These are phyloP conservation scores for Nidularia sp. DNA, from an alignment of 768 basidiomycete genomes.

Conservation along the genomic window DNA sequence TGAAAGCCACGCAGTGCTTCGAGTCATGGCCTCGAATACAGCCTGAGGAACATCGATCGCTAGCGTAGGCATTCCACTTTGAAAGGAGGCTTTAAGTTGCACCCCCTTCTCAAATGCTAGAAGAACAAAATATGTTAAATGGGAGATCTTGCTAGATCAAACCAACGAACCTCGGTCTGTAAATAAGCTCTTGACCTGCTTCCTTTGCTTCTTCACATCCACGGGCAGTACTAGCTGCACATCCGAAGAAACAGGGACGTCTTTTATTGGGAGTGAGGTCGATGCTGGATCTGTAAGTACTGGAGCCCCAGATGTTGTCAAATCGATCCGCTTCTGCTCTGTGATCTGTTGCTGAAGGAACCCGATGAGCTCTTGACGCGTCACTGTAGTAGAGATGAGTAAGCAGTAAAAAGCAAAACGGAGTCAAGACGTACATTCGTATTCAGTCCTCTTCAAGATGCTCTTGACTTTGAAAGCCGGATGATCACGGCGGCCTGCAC, in stretches of 20 bases:
- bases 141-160: neutral
- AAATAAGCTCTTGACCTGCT: conserved; percentile 65
- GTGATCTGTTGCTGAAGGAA: conserved; percentile 77
- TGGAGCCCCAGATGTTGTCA: conserved; percentile 55
- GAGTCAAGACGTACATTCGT: conserved; percentile 48
- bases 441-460: conserved; percentile 72
- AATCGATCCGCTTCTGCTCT: conserved; percentile 75
- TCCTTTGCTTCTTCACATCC: conserved; percentile 73
- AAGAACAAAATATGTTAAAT: neutral
- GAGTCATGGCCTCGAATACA: conserved; percentile 62
- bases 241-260: conserved; percentile 31
- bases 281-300: conserved; percentile 32
- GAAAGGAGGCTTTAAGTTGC: conserved; percentile 55
- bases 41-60: conserved; percentile 62
- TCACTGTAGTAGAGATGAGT: conserved; percentile 16
- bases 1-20: conserved; percentile 56
- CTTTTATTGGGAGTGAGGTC: conserved; percentile 32
- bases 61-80: conserved; percentile 61
- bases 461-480: conserved; percentile 80
- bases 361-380: conserved; percentile 65
- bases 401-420: neutral
- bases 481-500: conserved; percentile 52
- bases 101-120: conserved; percentile 61
- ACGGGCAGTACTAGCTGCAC: conserved; percentile 64
- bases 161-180: conserved; percentile 54